Evolutionary conservation across 2,329 filamentous ascomycete genomes (phyloP), one percentile per base, ranked within the genome.

Genomic region (Bipolaris gigantea): DNA sequence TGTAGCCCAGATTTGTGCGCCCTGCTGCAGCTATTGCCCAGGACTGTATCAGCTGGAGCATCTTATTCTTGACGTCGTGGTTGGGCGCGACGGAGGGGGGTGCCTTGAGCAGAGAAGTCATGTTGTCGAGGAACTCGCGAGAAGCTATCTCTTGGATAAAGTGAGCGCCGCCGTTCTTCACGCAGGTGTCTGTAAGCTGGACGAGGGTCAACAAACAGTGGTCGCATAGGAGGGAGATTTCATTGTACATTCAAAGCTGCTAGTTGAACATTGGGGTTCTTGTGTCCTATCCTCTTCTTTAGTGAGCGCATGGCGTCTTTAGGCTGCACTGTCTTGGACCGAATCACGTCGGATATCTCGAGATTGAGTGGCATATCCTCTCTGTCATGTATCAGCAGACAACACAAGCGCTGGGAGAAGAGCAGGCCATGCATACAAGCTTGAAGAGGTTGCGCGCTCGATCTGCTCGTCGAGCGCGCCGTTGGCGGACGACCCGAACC

Each of bases 301-400:
- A 99, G 80, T 39, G 91, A 93, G 74, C 92, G 90, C 94, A 99
- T 99, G 59, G 94, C 94, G 77, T 99, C 94, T 76, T 93, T 97
- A 49, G 94, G 93, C 75, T 92, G 92, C 46, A 99, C 93, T 16
- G 92, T 96, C 80, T 97, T 97, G 70, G 92, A 97, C 67, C 94
- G 86, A 75, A 99, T 97, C 66, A 96, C 82, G 79, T 99, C 94
- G 75, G 93, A 97, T 67, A 99, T 97, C 77, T 99, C 94, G 70
- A 99, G 87, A 74, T 97, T 97, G 65, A 97, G 85, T 36, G 94
- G 89, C 74, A 99, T 97, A 72, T 99, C 93, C 78, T 99, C 92
- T 64, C 91, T 95, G 67, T 5, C 18, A 15, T 8, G 16, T 18
- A 53, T 67, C 46, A 70, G 63, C 53, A 53, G 2, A 8, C 10